Percentiles rank a stretch among this genome's conserved stretches.
These are phyloP conservation scores for Trematosphaeria pertusa DNA, from an alignment of 2,329 filamentous ascomycete genomes.

Conservation along the genomic window DNA sequence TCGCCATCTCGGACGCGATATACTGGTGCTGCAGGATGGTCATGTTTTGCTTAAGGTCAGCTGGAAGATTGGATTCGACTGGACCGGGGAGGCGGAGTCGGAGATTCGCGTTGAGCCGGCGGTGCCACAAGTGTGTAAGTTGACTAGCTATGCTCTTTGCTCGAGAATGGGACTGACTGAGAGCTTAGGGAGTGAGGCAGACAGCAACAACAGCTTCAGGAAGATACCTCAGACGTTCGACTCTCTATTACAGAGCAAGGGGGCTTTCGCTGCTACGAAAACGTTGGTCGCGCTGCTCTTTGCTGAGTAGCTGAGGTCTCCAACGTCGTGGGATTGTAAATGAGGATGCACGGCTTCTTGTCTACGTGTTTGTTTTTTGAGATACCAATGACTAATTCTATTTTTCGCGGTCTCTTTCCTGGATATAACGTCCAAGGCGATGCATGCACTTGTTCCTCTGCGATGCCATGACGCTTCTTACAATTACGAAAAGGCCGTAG, in stretches of 20 bases:
- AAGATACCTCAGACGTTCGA: conserved; percentile 68
- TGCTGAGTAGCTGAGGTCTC: conserved; percentile 24
- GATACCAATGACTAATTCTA: no score
- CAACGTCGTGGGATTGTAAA: no score
- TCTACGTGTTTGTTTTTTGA: neutral
- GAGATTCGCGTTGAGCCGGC: conserved; percentile 62
- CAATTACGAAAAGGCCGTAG: no score
- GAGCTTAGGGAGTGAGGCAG: conserved; percentile 60
- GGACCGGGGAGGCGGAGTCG: conserved; percentile 74
- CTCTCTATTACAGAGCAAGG: conserved; percentile 62
- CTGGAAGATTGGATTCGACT: conserved; percentile 73
- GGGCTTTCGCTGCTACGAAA: conserved; percentile 64
- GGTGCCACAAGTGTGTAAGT: conserved; percentile 69
- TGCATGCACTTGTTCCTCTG: no score
- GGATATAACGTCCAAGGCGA: no score
- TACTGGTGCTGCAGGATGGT: conserved; percentile 40
- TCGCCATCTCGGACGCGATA: conserved; percentile 48
- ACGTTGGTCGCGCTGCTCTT: conserved; percentile 67
- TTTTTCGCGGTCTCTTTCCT: no score
- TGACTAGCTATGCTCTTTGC: neutral
- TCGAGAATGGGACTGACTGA: neutral
- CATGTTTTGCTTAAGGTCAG: conserved; percentile 60
- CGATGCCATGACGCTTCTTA: no score
- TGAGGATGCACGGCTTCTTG: no score
- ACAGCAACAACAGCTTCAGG: conserved; percentile 62